phyloP scores from a whole-genome alignment of 2,329 filamentous ascomycete genomes.

The Leptosphaerulina australis region DNA sequence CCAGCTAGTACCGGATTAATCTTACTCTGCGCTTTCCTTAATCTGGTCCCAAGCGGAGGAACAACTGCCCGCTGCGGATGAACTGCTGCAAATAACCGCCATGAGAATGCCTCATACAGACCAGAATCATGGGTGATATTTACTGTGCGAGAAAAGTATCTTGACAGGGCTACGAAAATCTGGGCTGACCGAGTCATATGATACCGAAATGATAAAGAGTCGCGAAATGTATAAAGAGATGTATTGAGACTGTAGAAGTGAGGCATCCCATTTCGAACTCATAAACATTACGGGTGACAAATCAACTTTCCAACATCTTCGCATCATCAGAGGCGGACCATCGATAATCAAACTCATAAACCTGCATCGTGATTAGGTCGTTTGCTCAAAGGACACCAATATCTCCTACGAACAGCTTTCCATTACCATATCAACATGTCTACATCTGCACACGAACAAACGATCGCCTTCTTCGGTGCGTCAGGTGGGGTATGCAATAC shows the following conservation, averaged over 20 bases:
- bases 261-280: not conserved
- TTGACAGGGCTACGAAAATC: not conserved
- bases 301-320: no score
- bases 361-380: no score
- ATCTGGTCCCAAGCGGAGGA: not conserved
- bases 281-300: not conserved
- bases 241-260: not conserved
- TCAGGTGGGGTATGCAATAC: conserved; percentile 57
- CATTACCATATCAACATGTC: conserved; percentile 18
- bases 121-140: no score
- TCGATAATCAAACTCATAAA: no score
- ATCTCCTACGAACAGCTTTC: no score
- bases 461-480: conserved; percentile 59
- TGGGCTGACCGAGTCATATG: not conserved
- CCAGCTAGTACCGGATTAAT: not conserved
- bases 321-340: no score
- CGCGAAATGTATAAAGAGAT: not conserved
- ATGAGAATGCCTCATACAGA: not conserved
- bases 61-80: conserved; percentile 7
- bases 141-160: no score
- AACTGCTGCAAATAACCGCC: conserved; percentile 10
- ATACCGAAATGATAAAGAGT: not conserved
- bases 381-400: no score
- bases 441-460: conserved; percentile 28
- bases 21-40: not conserved